Evolutionary conservation across 768 basidiomycete species (phyloP).

Genomic region (Trametopsis cervina): DNA sequence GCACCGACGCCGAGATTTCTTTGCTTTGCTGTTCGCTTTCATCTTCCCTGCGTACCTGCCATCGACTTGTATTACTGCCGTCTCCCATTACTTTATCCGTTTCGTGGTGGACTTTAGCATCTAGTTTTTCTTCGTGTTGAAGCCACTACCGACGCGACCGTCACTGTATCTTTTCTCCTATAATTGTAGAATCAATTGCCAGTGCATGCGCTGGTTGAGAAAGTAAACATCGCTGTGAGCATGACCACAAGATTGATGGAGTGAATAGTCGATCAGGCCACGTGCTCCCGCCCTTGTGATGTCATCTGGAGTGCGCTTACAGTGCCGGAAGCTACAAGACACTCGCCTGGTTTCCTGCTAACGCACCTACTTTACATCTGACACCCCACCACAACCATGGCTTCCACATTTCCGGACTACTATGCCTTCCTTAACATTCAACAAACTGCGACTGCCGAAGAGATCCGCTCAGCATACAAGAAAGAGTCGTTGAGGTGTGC

Average conservation of each 20-base stretch:
- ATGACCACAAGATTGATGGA: too few relatives aligned
- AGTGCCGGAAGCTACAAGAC: background rate
- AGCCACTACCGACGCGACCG: too few relatives aligned
- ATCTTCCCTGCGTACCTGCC: background rate
- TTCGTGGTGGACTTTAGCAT: too few relatives aligned
- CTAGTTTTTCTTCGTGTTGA: too few relatives aligned
- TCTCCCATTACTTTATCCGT: background rate
- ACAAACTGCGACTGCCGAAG: constrained; percentile 56
- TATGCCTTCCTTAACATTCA: constrained; percentile 55
- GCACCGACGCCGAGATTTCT: background rate
- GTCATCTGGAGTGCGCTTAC: background rate
- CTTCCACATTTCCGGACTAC: constrained; percentile 71
- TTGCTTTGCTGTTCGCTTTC: background rate
- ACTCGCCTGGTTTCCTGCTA: background rate
- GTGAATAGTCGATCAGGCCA: background rate
- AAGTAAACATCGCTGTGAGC: too few relatives aligned
- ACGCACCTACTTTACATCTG: background rate
- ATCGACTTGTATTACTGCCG: background rate
- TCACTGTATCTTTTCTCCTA: background rate
- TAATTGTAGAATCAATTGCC: background rate
- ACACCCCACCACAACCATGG: constrained; percentile 33
- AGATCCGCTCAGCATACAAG: constrained; percentile 72
- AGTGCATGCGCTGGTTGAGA: too few relatives aligned
- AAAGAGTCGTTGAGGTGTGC: constrained; percentile 67
- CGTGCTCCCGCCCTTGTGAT: constrained; percentile 1